Evolutionary conservation across 805 yeast species (phyloP).

Genomic region (Lipomyces yamanashiensis): DNA sequence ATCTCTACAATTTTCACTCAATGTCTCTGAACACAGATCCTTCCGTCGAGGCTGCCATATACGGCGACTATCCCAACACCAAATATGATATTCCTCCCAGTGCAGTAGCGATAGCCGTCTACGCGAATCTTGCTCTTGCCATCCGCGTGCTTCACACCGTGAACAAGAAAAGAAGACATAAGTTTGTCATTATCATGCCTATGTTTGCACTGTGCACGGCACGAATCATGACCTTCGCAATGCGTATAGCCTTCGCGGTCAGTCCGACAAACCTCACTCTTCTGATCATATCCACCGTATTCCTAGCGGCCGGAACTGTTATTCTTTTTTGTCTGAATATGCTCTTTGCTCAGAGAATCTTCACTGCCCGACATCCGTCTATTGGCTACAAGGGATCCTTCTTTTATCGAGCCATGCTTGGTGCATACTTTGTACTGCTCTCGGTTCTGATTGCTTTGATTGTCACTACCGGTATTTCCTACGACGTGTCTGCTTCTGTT

Average conservation of each 20-base stretch:
- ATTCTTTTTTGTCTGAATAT: not conserved
- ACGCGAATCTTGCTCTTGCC: not conserved
- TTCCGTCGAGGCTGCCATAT: not conserved
- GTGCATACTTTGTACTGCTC: not conserved
- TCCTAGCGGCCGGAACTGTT: not conserved
- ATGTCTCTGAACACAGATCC: not conserved
- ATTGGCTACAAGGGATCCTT: not conserved
- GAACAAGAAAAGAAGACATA: not conserved
- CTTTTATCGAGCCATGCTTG: not conserved
- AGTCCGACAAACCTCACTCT: not conserved
- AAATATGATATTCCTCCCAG: slow-evolving; percentile 10
- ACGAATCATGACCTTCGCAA: slow-evolving; percentile 1
- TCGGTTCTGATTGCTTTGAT: not conserved
- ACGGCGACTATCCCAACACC: slow-evolving; percentile 6
- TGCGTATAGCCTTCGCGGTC: not conserved
- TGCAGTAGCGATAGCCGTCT: slow-evolving; percentile 1
- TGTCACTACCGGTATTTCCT: not conserved
- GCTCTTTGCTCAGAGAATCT: slow-evolving; percentile 10
- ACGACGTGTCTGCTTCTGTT: not conserved
- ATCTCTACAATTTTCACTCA: too few species aligned
- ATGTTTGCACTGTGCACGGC: not conserved
- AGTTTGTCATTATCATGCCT: not conserved
- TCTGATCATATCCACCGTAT: not conserved
- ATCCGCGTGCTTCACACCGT: not conserved
- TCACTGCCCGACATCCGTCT: slow-evolving; percentile 9